Base-by-base conservation (phyloP, 495 filamentous ascomycete species). In the Penicillium canescens region DNA sequence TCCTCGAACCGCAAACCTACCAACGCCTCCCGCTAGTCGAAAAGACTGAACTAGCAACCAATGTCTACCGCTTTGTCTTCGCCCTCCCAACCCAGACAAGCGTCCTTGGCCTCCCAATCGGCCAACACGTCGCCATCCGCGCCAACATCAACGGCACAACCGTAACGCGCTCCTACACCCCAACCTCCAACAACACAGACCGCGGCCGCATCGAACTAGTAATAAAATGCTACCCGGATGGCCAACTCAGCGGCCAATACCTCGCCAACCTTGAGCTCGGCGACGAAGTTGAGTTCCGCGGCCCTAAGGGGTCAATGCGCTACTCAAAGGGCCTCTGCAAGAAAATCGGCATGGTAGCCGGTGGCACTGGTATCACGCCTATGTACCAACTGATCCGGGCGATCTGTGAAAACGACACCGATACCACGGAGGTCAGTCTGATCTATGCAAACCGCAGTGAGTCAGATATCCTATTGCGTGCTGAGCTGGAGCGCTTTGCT, bases 301-400 rank as follows among this genome's bases (percentile, higher is more conserved):
- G 78, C 0, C 78, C 78, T 14, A 79, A 78, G 44, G 77, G 77
- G 33, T 68, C 72, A 7, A 76, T 78, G 71, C 58, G 66, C 12
- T 78, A 80, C 42, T 55, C 48, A 10, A 67, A 62, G 23, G 66
- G 61, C 13, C 62, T 68, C 9, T 67, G 63, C 47, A 65, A 67
- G 45, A 61, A 62, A 26, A 69, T 82, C 31, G 71, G 77, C 13
- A 74, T 81, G 66, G 58, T 82, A 12, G 80, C 77, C 4, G 80
- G 80, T 41, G 81, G 81, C 3, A 79, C 80, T 0, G 81, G 81
- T 8, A 82, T 84, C 42, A 84, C 81, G 23, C 82, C 81, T 10
- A 80, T 81, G 74, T 83, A 72, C 63, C 78, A 78, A 52, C 55
- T 82, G 18, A 74, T 82, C 50, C 74, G 75, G 14, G 74, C 75